Percentiles rank a stretch among this genome's conserved stretches.
Conservation (phyloP, 1,284 basidiomycete genomes). For the Boletus sp. region DNA sequence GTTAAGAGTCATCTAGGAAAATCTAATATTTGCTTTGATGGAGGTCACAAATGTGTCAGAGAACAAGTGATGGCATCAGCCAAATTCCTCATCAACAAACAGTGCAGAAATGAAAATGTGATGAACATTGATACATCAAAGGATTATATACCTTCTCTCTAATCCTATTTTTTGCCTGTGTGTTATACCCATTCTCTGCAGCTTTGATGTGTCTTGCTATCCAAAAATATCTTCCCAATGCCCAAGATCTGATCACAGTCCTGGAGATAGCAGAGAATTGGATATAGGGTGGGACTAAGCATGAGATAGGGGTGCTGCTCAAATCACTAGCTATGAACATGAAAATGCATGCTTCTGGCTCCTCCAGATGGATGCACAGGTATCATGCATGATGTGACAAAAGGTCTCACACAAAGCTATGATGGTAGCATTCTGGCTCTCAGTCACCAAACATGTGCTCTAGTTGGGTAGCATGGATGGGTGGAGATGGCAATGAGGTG, state of each 20-base stretch:
- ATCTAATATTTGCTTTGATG: slow-evolving; percentile 54
- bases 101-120: slow-evolving; percentile 40
- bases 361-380: too few species aligned
- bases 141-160: slow-evolving; percentile 46
- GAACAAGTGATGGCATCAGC: slow-evolving; percentile 59
- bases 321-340: slow-evolving; percentile 39
- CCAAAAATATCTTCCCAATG: slow-evolving; percentile 54
- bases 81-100: slow-evolving; percentile 44
- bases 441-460: too few species aligned
- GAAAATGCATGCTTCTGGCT: too few species aligned
- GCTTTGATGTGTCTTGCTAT: slow-evolving; percentile 58
- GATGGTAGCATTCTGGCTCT: too few species aligned
- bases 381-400: too few species aligned
- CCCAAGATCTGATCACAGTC: slow-evolving; percentile 54
- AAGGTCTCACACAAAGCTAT: too few species aligned
- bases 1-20: slow-evolving; percentile 45
- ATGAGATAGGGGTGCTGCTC: slow-evolving; percentile 47
- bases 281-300: slow-evolving; percentile 49
- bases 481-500: too few species aligned
- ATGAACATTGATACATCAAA: slow-evolving; percentile 61
- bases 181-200: slow-evolving; percentile 57
- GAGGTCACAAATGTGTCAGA: slow-evolving; percentile 66
- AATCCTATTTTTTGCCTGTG: slow-evolving; percentile 53
- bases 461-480: too few species aligned
- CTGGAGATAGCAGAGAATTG: slow-evolving; percentile 58